Conservation (phyloP, 2,329 filamentous ascomycete species). For the Aspergillus costaricaensis region DNA sequence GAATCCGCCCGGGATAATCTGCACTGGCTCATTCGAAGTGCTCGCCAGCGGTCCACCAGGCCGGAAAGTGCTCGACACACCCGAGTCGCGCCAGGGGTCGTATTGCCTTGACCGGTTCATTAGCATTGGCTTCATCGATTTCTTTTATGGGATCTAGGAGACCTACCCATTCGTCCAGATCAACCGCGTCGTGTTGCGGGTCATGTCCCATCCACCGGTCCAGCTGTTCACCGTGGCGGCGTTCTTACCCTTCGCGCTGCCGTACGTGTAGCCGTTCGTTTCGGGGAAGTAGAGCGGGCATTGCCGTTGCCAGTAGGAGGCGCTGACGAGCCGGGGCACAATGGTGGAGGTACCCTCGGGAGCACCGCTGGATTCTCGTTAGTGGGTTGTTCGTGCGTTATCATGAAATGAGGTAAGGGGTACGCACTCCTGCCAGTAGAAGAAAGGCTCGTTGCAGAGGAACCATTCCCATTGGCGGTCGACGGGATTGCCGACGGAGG, state of each 20-base stretch:
- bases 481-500: slow-evolving; percentile 46
- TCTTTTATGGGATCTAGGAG: background rate
- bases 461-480: slow-evolving; percentile 63
- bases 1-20: slow-evolving; percentile 55
- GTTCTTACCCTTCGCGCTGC: slow-evolving; percentile 4
- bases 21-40: slow-evolving; percentile 52
- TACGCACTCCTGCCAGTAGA: slow-evolving; percentile 56
- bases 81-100: slow-evolving; percentile 62
- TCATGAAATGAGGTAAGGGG: background rate
- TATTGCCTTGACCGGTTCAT: slow-evolving; percentile 42
- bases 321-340: slow-evolving; percentile 54
- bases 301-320: slow-evolving; percentile 58
- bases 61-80: slow-evolving; percentile 55
- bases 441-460: slow-evolving; percentile 64
- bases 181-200: slow-evolving; percentile 53
- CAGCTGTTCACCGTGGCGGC: slow-evolving; percentile 51
- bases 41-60: slow-evolving; percentile 57
- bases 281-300: slow-evolving; percentile 56
- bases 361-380: slow-evolving; percentile 39
- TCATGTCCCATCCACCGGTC: slow-evolving; percentile 59
- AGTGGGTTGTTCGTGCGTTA: background rate
- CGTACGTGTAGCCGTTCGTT: slow-evolving; percentile 3
- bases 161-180: slow-evolving; percentile 59
- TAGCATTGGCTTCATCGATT: background rate
- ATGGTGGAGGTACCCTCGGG: slow-evolving; percentile 50